These are phyloP conservation scores for Russula lepida DNA, from an alignment of 768 basidiomycete genomes.

Conservation along the genomic window DNA sequence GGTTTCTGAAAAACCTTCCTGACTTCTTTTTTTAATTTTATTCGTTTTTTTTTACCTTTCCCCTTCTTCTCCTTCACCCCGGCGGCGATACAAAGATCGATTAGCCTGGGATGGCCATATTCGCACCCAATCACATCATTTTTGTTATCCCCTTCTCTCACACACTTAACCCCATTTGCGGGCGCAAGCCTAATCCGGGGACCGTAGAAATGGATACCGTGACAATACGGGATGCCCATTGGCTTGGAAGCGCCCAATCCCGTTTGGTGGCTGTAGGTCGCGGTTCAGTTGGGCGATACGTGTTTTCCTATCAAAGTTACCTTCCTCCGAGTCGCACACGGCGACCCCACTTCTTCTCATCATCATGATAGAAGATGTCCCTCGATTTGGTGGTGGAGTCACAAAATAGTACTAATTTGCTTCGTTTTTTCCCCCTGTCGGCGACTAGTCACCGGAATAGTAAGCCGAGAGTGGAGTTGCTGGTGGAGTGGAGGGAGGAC, in stretches of 20 bases:
- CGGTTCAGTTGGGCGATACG: not conserved
- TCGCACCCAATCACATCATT: not conserved
- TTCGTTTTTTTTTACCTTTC: not conserved
- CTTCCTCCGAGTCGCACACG: too few species aligned
- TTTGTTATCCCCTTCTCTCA: not conserved
- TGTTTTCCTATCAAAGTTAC: not conserved
- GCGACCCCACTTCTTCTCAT: too few species aligned
- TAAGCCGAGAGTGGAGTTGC: not conserved
- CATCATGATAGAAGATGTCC: not conserved
- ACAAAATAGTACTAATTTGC: not conserved
- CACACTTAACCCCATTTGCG: not conserved
- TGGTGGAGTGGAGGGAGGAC: too few species aligned
- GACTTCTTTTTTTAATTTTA: not conserved
- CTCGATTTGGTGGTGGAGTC: not conserved
- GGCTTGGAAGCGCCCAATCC: not conserved
- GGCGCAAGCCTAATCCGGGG: not conserved
- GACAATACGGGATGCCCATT: not conserved
- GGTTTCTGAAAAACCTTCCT: not conserved
- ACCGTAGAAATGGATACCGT: not conserved
- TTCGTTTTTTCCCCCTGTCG: not conserved
- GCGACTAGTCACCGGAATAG: not conserved
- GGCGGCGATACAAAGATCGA: not conserved
- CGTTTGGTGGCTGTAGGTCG: too few species aligned
- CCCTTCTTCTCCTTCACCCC: not conserved
- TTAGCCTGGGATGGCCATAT: slow-evolving; percentile 3